These are phyloP conservation scores for Venturia asperata DNA, from an alignment of 2,329 filamentous ascomycete genomes.

Conservation along the genomic window DNA sequence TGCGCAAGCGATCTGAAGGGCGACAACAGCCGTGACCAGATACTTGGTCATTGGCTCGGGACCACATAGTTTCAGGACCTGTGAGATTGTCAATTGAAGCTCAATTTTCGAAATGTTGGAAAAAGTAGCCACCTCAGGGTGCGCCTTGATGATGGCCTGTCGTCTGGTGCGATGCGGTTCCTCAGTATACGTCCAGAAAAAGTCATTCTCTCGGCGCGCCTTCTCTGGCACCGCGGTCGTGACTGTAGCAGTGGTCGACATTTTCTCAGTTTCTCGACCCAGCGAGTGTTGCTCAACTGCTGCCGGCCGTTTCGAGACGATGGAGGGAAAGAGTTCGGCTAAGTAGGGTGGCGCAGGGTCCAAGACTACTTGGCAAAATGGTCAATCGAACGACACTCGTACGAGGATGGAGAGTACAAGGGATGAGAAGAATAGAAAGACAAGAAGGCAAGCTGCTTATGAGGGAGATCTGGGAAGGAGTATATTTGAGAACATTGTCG, in stretches of 20 bases:
- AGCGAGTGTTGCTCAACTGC: neutral
- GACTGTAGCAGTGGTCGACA: slow-evolving; percentile 17
- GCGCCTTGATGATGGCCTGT: slow-evolving; percentile 93
- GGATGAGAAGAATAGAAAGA: neutral
- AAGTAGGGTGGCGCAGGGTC: slow-evolving; percentile 7
- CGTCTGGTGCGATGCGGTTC: slow-evolving; percentile 89
- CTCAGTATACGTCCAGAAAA: slow-evolving; percentile 99
- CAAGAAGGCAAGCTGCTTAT: neutral
- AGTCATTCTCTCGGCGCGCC: slow-evolving; percentile 47
- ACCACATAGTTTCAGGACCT: slow-evolving; percentile 96
- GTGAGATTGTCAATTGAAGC: slow-evolving; percentile 18
- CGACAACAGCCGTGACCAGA: slow-evolving; percentile 75
- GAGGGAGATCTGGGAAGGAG: neutral
- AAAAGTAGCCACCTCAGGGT: slow-evolving; percentile 65
- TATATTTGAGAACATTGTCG: neutral
- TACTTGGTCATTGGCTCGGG: slow-evolving; percentile 95
- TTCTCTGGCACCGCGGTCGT: slow-evolving; percentile 11
- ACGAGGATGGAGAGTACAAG: neutral
- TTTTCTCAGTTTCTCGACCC: neutral
- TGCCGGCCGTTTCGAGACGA: neutral
- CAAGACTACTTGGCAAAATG: neutral
- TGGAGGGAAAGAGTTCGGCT: neutral
- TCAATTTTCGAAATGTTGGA: slow-evolving; percentile 7
- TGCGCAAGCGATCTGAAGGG: slow-evolving; percentile 70
- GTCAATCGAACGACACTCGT: neutral